A percentile compares a stretch with the other conserved stretches of the same genome.
phyloP scores from a whole-genome alignment of 257 asterid genomes.

The Lavandula angustifolia region DNA sequence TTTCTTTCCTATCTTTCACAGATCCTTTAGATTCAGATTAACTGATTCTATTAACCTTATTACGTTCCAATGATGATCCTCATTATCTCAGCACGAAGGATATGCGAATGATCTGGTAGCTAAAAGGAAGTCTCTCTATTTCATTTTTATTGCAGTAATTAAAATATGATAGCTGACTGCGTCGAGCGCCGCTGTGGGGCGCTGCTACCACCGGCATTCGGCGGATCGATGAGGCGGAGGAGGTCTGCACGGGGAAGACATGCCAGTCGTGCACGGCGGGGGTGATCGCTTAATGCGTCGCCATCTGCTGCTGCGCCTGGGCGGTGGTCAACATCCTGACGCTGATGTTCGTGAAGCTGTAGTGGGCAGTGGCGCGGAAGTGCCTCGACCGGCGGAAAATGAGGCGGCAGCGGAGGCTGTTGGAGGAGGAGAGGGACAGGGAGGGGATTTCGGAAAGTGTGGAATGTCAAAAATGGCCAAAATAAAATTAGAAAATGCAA shows the following conservation, averaged over 20 bases:
- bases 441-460: conserved; percentile 45
- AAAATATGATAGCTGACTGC: too few species aligned
- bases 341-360: conserved; percentile 67
- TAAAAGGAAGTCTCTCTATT: conserved; percentile 56
- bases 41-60: too few species aligned
- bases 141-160: conserved; percentile 44
- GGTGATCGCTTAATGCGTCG: conserved; percentile 89
- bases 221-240: conserved; percentile 50
- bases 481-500: too few species aligned
- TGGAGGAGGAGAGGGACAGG: conserved; percentile 35
- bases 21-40: too few species aligned
- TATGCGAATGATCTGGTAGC: conserved; percentile 39
- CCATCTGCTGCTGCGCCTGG: conserved; percentile 92
- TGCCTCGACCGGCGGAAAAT: conserved; percentile 45
- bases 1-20: too few species aligned
- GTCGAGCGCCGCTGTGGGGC: conserved; percentile 35
- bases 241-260: conserved; percentile 62
- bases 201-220: conserved; percentile 33
- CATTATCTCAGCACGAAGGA: conserved; percentile 31
- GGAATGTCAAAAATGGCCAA: too few species aligned
- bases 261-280: conserved; percentile 89
- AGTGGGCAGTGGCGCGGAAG: conserved; percentile 75
- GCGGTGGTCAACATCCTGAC: conserved; percentile 70
- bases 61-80: too few species aligned
- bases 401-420: too few species aligned